These are phyloP conservation scores for Dendrostoma leiphaemia DNA, from an alignment of 2,329 filamentous ascomycete species.

Conservation along the genomic window DNA sequence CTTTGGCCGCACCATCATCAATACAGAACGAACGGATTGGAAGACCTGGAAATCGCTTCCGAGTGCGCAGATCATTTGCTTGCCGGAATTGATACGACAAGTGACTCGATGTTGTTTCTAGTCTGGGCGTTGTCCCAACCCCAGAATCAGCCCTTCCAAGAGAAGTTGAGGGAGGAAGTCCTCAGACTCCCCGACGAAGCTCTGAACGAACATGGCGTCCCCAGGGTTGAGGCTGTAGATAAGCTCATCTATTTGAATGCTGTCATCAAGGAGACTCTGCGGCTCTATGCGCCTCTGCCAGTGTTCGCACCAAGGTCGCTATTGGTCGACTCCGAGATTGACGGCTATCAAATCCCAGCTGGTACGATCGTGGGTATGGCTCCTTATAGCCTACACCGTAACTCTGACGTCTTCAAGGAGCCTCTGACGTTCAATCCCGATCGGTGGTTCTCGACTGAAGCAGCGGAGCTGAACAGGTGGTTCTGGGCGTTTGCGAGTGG, in stretches of 20 bases:
- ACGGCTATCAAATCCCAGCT: conserved; percentile 23
- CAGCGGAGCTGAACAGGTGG: conserved; percentile 45
- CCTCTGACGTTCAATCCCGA: conserved; percentile 26
- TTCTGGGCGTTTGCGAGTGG: conserved; percentile 70
- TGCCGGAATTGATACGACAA: conserved; percentile 53
- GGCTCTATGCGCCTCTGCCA: conserved; percentile 50
- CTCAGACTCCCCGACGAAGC: conserved; percentile 23
- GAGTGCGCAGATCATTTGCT: conserved; percentile 53
- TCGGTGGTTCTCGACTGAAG: conserved; percentile 20
- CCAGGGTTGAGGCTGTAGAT: conserved; percentile 34
- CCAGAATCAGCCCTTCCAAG: conserved; percentile 40
- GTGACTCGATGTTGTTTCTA: conserved; percentile 49
- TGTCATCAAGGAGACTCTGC: conserved; percentile 48
- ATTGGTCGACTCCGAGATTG: conserved; percentile 27
- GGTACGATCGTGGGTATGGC: conserved; percentile 24
- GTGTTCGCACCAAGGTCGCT: conserved; percentile 47
- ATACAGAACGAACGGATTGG: conserved; percentile 27
- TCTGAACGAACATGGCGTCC: conserved; percentile 28
- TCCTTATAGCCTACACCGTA: conserved; percentile 27
- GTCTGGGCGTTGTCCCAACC: conserved; percentile 48
- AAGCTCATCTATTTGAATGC: conserved; percentile 44
- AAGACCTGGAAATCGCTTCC: conserved; percentile 47
- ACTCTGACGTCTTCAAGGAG: conserved; percentile 23
- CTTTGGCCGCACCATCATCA: conserved; percentile 34
- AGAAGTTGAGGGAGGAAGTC: conserved; percentile 42